Evolutionary conservation across 2,329 filamentous ascomycete genomes (phyloP).

Genomic region (Fusarium tricinctum): DNA sequence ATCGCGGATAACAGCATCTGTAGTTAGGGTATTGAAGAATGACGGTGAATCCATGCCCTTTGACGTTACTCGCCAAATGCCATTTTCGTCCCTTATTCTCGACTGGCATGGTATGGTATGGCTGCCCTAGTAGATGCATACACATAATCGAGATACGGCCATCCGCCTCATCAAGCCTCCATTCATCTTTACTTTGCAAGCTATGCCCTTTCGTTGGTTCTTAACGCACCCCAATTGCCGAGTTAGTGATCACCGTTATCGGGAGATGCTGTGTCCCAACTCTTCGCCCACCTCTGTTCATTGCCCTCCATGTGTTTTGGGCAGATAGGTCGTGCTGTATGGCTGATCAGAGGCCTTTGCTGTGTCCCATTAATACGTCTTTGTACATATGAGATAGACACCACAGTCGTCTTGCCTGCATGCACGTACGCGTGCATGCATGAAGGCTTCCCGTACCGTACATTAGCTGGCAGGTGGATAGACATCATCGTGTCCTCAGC

Average conservation of each 20-base stretch:
- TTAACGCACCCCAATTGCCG: slow-evolving; percentile 6
- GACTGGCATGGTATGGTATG: slow-evolving; percentile 11
- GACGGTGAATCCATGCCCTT: slow-evolving; percentile 19
- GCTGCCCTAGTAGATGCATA: slow-evolving; percentile 20
- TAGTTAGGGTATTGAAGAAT: slow-evolving; percentile 20
- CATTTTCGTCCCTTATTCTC: slow-evolving; percentile 16
- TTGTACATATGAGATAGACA: slow-evolving; percentile 41
- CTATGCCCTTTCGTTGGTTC: not conserved
- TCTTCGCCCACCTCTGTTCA: slow-evolving; percentile 15
- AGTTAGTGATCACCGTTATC: slow-evolving; percentile 18
- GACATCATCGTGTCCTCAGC: slow-evolving; percentile 41
- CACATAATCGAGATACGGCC: slow-evolving; percentile 34
- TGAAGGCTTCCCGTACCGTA: slow-evolving; percentile 44
- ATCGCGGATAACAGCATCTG: slow-evolving; percentile 36
- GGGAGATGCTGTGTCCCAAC: slow-evolving; percentile 28
- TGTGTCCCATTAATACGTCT: slow-evolving; percentile 44
- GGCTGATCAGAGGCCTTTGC: slow-evolving; percentile 18
- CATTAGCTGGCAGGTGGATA: slow-evolving; percentile 50
- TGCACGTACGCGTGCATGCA: slow-evolving; percentile 45
- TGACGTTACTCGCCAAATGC: not conserved
- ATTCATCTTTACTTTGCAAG: slow-evolving; percentile 12
- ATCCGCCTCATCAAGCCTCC: slow-evolving; percentile 33
- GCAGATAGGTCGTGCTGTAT: slow-evolving; percentile 30
- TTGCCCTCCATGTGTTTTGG: slow-evolving; percentile 27
- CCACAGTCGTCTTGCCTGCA: slow-evolving; percentile 42